Evolutionary conservation across 345 rosid species (phyloP), one percentile per base, ranked within the genome.

Genomic region (Populus deltoides): DNA sequence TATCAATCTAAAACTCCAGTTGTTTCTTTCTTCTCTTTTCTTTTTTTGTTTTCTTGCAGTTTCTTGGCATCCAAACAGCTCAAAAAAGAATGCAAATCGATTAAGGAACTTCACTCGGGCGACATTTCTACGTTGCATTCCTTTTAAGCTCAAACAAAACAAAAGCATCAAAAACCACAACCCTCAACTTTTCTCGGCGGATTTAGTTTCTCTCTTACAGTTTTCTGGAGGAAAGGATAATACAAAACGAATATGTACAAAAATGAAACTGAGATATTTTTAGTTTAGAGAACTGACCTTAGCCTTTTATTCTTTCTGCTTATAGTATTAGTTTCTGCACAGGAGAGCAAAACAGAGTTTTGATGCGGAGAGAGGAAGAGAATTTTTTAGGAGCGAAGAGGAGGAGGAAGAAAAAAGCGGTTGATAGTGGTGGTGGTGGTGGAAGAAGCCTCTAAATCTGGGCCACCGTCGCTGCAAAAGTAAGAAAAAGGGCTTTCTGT

Each of bases 391-490:
- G 41, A 17, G 24, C 25, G 35, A 29, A 18, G 12, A 18, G 61
- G 57, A 13, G 29, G 36, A 36, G 41, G 11, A 24, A 62, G 53
- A 35, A 12, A 16, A 43, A 57, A 55, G 73, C 73, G 79, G 79
- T 53, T 24, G 41, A 38, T 31, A 38, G 55, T 33, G 65, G 27
- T 31, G 57, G 67, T n/a, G 27, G 55, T 8, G 41, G 69, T 35
- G n/a, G 25, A 24, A 22, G 70, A 65, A 43, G 62, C 74, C 79
- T 69, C 43, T 31, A 59, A 77, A 77, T 77, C 61, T 70, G 79
- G 79, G 79, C 59, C 69, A 77, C 79, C 79, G 79, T 70, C 79
- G 74, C 39, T 24, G 77, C 43, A 7, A 53, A 22, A 17, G n/a
- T 6, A 12, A 18, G 12, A 8, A 20, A 47, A 36, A 65, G 31